These are phyloP conservation scores for Ustilago crameri DNA, from an alignment of 1,284 basidiomycete species.

Conservation along the genomic window DNA sequence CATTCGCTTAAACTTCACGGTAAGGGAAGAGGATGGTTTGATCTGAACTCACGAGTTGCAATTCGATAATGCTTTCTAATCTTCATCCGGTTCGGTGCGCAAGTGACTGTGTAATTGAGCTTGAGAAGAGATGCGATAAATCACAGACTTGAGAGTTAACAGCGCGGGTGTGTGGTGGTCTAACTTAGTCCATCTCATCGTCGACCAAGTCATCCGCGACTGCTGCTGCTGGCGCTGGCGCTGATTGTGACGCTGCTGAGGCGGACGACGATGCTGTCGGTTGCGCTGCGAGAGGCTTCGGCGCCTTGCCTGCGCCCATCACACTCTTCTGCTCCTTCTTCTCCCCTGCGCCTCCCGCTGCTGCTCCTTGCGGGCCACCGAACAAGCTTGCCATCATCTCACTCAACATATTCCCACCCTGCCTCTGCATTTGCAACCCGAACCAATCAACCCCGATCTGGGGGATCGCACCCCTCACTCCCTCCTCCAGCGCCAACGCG, in stretches of 20 bases:
- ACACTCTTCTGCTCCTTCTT: conserved; percentile 11
- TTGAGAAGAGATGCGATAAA: no score
- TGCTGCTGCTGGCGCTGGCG: neutral
- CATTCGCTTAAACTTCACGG: conserved; percentile 56
- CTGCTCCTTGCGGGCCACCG: conserved; percentile 11
- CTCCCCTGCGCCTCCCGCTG: conserved; percentile 11
- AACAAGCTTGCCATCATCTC: conserved; percentile 61
- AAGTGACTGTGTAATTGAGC: no score
- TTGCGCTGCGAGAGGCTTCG: conserved; percentile 10
- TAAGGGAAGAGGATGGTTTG: no score
- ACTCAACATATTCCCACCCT: conserved; percentile 46
- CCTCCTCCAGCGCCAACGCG: conserved; percentile 40
- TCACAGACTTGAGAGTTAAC: no score
- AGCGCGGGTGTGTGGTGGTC: no score
- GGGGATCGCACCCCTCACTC: conserved; percentile 30
- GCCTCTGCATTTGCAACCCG: conserved; percentile 37
- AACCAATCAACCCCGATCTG: conserved; percentile 46
- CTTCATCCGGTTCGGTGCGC: no score
- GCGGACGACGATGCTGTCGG: conserved; percentile 1
- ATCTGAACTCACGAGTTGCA: no score
- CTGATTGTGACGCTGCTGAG: neutral
- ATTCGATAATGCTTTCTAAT: no score
- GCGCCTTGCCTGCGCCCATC: conserved; percentile 13
- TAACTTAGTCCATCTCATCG: conserved; percentile 54
- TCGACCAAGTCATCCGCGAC: conserved; percentile 44